Evolutionary conservation across 768 basidiomycete species (phyloP).

Genomic region (Mycena maculata): DNA sequence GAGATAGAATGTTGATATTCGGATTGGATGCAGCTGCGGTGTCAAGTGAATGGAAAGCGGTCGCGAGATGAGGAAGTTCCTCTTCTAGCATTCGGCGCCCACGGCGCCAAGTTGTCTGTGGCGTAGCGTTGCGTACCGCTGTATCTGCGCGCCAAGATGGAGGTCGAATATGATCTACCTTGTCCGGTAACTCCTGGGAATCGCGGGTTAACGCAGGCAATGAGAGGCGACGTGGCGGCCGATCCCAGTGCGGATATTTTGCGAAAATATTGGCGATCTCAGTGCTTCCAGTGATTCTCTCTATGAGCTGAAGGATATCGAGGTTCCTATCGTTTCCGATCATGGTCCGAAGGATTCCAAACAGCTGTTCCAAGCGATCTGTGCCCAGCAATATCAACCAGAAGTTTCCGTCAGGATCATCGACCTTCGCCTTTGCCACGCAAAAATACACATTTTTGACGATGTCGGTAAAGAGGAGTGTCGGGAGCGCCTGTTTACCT

Average conservation of each 20-base stretch:
- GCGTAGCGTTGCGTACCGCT: slow-evolving; percentile 37
- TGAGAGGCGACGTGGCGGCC: slow-evolving; percentile 45
- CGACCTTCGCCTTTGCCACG: slow-evolving; percentile 49
- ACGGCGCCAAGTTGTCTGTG: slow-evolving; percentile 45
- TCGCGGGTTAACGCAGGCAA: slow-evolving; percentile 43
- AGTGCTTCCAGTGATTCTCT: slow-evolving; percentile 42
- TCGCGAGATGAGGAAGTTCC: not conserved
- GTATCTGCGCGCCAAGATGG: slow-evolving; percentile 47
- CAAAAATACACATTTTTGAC: too few species aligned
- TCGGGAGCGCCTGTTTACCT: slow-evolving; percentile 39
- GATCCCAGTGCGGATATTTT: slow-evolving; percentile 53
- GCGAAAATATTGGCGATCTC: slow-evolving; percentile 50
- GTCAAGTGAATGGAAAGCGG: not conserved
- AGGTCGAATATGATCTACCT: slow-evolving; percentile 50
- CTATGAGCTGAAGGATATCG: slow-evolving; percentile 40
- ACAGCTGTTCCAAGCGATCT: slow-evolving; percentile 48
- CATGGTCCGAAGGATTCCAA: too few species aligned
- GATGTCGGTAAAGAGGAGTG: slow-evolving; percentile 44
- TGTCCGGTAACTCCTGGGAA: slow-evolving; percentile 34
- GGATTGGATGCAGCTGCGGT: not conserved
- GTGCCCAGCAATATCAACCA: slow-evolving; percentile 52
- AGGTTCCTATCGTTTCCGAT: slow-evolving; percentile 48
- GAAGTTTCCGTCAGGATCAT: slow-evolving; percentile 46
- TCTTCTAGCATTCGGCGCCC: slow-evolving; percentile 31
- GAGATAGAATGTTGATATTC: slow-evolving; percentile 1